Conservation (phyloP, 768 basidiomycete genomes). For the Pulveroboletus frians region DNA sequence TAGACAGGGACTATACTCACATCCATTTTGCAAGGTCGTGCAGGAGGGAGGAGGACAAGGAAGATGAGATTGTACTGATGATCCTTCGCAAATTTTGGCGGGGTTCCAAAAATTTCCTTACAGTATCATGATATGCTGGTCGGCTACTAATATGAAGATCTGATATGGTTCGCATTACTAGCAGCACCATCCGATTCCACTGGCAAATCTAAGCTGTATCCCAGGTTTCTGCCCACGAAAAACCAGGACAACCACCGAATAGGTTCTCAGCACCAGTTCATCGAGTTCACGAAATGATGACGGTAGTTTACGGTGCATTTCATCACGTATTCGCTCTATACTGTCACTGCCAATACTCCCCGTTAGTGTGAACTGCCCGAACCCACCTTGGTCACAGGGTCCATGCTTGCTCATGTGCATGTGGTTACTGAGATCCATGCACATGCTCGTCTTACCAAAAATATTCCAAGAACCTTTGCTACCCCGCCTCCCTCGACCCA, state of each 20-base stretch:
- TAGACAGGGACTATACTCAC: conserved; percentile 16
- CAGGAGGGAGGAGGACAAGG: conserved; percentile 26
- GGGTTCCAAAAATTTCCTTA: conserved; percentile 41
- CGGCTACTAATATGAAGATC: neutral
- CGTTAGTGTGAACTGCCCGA: too few species aligned
- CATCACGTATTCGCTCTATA: neutral
- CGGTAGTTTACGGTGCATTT: neutral
- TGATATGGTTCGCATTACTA: too few species aligned
- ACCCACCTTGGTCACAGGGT: neutral
- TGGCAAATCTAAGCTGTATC: neutral
- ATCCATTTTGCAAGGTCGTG: conserved; percentile 26
- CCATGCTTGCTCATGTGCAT: neutral
- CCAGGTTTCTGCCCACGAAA: neutral
- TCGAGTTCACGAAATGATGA: neutral
- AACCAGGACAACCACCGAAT: neutral
- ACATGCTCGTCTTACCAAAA: neutral
- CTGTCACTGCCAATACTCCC: too few species aligned
- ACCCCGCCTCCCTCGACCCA: too few species aligned
- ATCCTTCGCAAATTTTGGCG: conserved; percentile 47
- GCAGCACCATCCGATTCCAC: neutral
- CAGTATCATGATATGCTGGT: neutral
- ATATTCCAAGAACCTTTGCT: neutral
- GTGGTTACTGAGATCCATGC: neutral
- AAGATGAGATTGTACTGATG: conserved; percentile 28
- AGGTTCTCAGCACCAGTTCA: too few species aligned